Evolutionary conservation across 208 protist genomes (phyloP), one percentile per base, ranked within the genome.

Genomic region (Jaenimonas drosophilae): DNA sequence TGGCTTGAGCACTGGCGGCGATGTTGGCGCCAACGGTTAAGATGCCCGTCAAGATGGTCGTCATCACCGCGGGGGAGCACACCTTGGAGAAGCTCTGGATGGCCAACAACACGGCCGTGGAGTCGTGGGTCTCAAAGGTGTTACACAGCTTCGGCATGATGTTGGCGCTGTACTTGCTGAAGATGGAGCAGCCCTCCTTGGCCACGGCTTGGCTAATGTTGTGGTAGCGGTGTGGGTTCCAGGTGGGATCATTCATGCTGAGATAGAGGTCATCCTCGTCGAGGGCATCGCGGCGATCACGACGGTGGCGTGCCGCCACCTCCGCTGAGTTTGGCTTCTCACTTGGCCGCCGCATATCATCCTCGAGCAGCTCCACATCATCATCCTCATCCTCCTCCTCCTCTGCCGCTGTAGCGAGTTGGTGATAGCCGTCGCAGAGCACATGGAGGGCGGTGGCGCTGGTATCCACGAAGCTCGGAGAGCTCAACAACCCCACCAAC

Each of bases 141-240:
- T 92, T 92, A 51, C 84, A 92, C 31, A 92, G 66, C 27, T 77
- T 78, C 9, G 84, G 84, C 84, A 92, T 92, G 51, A 92, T 85
- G 59, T 92, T 92, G 0, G 64, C 70, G 55, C 76, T 87, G 54
- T 83, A 92, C 57, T 73, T 80, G 43, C 64, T 60, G 48, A 92
- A 81, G 19, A 92, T 54, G 29, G 59, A 69, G 58, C 84, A 92
- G 19, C 88, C 78, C 29, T 60, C 19, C 37, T 58, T 61, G 4
- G 84, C 76, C 30, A 66, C 56, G 12, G 43, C 64, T 30, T 83
- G 67, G 3, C 76, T 70, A 50, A 92, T 92, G 61, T 75, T 73
- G 65, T 92, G 84, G 47, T 83, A 92, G 23, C 63, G 43, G 59
- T 88, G 76, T 33, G 68, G 67, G 44, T 77, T 82, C 76, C 78